Conservation (phyloP, 352 stramenopile species). For the Pythium guiyangense region DNA sequence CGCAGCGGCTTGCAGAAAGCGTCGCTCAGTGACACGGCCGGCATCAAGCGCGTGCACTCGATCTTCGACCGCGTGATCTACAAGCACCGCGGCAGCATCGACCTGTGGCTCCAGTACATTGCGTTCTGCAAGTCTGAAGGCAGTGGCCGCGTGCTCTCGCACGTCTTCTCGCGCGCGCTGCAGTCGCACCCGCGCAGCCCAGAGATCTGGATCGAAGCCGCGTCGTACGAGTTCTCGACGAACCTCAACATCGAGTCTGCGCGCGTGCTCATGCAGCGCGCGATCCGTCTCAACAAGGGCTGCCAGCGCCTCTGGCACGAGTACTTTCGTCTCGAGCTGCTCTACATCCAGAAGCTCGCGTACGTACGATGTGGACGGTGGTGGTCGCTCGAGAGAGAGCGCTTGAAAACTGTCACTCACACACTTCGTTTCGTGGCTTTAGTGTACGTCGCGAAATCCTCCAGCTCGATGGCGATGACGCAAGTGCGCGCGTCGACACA, state of each 20-base stretch:
- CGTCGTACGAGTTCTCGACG: conserved; percentile 86
- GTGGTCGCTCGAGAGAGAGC: no score
- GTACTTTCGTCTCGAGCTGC: conserved; percentile 88
- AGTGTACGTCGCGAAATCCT: conserved; percentile 74
- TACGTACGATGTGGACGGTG: conserved; percentile 9
- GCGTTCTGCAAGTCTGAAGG: conserved; percentile 77
- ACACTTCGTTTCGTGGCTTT: not conserved
- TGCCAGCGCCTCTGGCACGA: conserved; percentile 85
- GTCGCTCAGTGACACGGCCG: conserved; percentile 67
- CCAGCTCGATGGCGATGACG: conserved; percentile 51
- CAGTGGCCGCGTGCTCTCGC: conserved; percentile 63
- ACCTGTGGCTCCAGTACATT: conserved; percentile 91
- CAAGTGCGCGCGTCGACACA: conserved; percentile 15
- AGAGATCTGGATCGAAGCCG: conserved; percentile 89
- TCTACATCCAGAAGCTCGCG: conserved; percentile 89
- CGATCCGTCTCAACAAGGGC: conserved; percentile 86
- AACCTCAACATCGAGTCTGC: conserved; percentile 86
- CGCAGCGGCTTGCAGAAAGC: conserved; percentile 63
- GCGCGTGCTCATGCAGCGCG: conserved; percentile 89
- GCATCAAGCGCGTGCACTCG: conserved; percentile 66
- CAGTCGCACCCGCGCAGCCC: conserved; percentile 83
- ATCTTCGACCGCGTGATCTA: conserved; percentile 86
- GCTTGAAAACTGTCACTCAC: not conserved
- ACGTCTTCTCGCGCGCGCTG: conserved; percentile 82
- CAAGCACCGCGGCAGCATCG: conserved; percentile 85